Evolutionary conservation across 1,284 basidiomycete species (phyloP), one percentile per base, ranked within the genome.

Genomic region (Testicularia cyperi): DNA sequence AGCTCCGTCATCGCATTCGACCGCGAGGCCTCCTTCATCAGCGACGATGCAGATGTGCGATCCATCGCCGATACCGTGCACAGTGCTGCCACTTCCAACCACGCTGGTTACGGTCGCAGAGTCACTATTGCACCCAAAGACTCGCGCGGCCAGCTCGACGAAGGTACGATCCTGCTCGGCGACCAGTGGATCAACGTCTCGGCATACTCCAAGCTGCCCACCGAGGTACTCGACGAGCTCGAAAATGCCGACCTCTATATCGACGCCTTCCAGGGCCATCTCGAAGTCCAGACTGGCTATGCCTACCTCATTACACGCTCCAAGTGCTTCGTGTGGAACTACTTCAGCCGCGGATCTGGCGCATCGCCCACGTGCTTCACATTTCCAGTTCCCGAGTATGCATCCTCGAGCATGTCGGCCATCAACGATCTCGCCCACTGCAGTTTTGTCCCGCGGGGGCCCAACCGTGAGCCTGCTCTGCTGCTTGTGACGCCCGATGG

Each of bases 301-400:
- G 70, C 71, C 2, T 56, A 41, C 23, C 45, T 75, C 9, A 38
- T 70, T 9, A 55, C 69, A 2, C 49, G 61, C n/a, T 43, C 41
- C 14, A 45, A 53, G 35, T 65, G 63, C 35, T 70, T 58, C 25
- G 69, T 72, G 0, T 75, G 72, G 72, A 73, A 63, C 57, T 70
- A 69, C 37, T 30, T 44, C 5, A 52, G 62, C 19, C 51, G 67
- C 6, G 57, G 58, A 23, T 40, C 40, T 4, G 38, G 52, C 4
- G n/a, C n/a, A n/a, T 47, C 57, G 9, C 61, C 68, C 7, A 63
- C 65, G 3, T 72, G 70, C 54, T 72, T 61, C 30, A 42, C 47
- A 8, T 66, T 70, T 21, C 33, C 60, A 4, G 41, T 69, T 3
- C 64, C 60, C 6, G 30, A 63, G 24, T 49, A 61, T 26, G 39